Conservation (phyloP, 1,139 yeast genomes). For the Zygoascus meyerae region DNA sequence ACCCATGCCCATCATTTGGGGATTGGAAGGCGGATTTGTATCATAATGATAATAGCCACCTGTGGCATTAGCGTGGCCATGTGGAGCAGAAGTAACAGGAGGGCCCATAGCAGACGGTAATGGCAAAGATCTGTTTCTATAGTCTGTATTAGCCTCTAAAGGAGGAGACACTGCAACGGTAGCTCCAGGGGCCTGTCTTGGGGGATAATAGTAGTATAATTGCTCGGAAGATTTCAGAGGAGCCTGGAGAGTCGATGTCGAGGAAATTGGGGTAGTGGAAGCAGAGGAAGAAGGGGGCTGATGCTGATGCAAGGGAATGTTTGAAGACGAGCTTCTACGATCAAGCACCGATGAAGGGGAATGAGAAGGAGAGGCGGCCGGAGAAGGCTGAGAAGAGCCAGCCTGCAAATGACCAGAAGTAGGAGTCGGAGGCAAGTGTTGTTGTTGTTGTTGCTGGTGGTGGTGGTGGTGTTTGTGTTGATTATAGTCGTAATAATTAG, state of each 20-base stretch:
- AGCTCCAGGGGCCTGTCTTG: conserved; percentile 2
- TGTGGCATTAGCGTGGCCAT: not conserved
- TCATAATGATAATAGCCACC: conserved; percentile 8
- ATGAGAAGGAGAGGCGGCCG: not conserved
- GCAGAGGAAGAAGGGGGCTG: conserved; percentile 1
- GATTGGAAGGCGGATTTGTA: not conserved
- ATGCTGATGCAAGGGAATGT: not conserved
- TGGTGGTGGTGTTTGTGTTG: not conserved
- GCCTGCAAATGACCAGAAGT: conserved; percentile 2
- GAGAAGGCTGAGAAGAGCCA: not conserved
- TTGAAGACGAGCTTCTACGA: not conserved
- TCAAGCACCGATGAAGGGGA: conserved; percentile 1
- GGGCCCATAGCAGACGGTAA: conserved; percentile 1
- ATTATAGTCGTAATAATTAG: not conserved
- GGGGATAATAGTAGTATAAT: conserved; percentile 6
- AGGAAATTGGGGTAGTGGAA: conserved; percentile 2
- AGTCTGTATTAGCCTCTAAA: conserved; percentile 1
- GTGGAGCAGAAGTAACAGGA: not conserved
- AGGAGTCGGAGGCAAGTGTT: conserved; percentile 5
- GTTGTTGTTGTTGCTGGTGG: not conserved
- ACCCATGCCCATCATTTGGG: no score
- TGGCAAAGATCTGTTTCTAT: conserved; percentile 4
- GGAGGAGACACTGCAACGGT: conserved; percentile 7
- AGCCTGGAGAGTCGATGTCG: not conserved
- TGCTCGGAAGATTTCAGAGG: conserved; percentile 2